Evolutionary conservation across 441 rosid species (phyloP).

Genomic region (Raphanus hybrid): DNA sequence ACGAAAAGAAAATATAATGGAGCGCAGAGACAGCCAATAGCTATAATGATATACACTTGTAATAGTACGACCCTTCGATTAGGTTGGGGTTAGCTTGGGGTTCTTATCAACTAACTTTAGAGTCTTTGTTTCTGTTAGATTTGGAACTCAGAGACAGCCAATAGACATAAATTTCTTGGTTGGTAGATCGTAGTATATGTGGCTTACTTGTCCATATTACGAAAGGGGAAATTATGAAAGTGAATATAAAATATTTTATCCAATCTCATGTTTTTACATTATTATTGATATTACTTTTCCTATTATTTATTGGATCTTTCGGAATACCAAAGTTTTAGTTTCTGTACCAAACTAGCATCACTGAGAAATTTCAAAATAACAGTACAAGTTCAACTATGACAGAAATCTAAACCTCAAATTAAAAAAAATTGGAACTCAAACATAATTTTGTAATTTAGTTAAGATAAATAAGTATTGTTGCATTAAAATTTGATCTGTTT

Average conservation of each 20-base stretch:
- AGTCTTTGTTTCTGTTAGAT: conserved; percentile 16
- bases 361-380: too few relatives aligned
- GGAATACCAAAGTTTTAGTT: not conserved
- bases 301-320: not conserved
- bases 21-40: conserved; percentile 28
- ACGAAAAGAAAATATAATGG: not conserved
- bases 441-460: too few relatives aligned
- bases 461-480: too few relatives aligned
- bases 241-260: conserved; percentile 8
- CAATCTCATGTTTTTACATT: conserved; percentile 25
- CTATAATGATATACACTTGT: conserved; percentile 30
- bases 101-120: conserved; percentile 10
- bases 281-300: not conserved
- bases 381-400: too few relatives aligned
- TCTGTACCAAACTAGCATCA: too few relatives aligned
- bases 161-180: not conserved
- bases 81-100: conserved; percentile 27
- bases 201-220: conserved; percentile 1
- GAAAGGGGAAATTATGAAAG: conserved; percentile 5
- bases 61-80: conserved; percentile 27
- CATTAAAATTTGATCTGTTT: too few relatives aligned
- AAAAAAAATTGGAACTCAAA: too few relatives aligned
- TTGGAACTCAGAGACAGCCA: not conserved
- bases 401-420: too few relatives aligned
- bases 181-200: conserved; percentile 22